Base-by-base conservation (phyloP, 1,284 basidiomycete species). In the Trichosporon inkin region DNA sequence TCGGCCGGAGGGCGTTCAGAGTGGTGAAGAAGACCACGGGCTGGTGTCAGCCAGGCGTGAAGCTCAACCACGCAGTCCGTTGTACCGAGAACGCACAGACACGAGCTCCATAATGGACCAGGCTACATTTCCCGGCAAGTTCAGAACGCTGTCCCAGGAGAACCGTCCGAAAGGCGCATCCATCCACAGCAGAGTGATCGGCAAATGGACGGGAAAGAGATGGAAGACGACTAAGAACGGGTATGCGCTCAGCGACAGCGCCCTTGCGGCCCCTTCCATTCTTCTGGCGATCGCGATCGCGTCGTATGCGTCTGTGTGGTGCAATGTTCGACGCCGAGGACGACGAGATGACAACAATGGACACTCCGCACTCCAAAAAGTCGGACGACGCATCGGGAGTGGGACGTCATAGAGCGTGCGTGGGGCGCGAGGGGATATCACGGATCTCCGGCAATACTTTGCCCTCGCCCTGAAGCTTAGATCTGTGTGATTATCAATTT, bases 71-170 rank as follows among this genome's bases (percentile, higher is more conserved):
- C 3, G 6, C 22, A 34, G 39, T 11, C 19, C 10, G 20, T 13
- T n/a, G 10, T 17, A 10, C n/a, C n/a, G n/a, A 11, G 2, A 6
- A 64, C 85, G 56, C 7, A 90, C 89, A 3, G 89, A 83, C n/a
- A 88, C 81, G 41, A 89, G 79, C 76, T 95, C 92, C 90, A 94
- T 94, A 53, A 84, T 40, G 24, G 91, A 87, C 90, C 92, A 94
- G 34, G 87, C 81, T 6, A 76, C n/a, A 58, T 80, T 80, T 10
- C 80, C 81, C 65, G 53, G 82, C 7, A 88, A 67, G 19, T 84
- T 75, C 49, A 85, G 78, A 11, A 76, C 17, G n/a, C 38, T 63
- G 0, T 82, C 82, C 44, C 47, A 41, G 0, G 84, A 72, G 71
- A 93, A 93, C 0, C 88, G 82, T 10, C 91, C 91, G 73, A 92